Evolutionary conservation across 805 yeast genomes (phyloP), one percentile per base, ranked within the genome.

Genomic region (Nakazawaea molendinolei): DNA sequence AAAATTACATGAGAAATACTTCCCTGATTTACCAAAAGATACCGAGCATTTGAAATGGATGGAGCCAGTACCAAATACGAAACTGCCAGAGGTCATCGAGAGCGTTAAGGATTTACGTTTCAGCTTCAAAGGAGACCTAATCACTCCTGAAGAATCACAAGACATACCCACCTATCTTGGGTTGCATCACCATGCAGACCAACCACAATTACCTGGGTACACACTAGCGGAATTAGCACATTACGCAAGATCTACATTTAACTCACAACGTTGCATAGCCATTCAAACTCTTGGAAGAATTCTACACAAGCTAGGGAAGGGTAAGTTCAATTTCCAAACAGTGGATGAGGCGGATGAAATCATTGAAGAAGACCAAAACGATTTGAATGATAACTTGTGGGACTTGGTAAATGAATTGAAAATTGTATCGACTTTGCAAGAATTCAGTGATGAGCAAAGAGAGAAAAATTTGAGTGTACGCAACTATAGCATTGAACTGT

Each of bases 161-260:
- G 56, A 57, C 17, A 56, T 74, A 5, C 76, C 82, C 2, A 67
- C 79, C 0, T 62, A 67, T 26, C 52, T 71, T 26, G 98, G 95
- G 0, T 68, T 92, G 18, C 96, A 86, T 50, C 97, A 92, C 54
- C 99, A 92, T 56, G 71, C 96, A 0, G 86, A 81, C 8, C 77
- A 81, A 32, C 96, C 97, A 0, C 77, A 79, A 30, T 65, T 89
- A 35, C 95, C 97, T 0, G 99, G 99, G 0, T 92, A 92, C 55
- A 89, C 97, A 0, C 53, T 92, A 17, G 65, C 74, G 0, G 99
- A 92, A 53, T 65, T 92, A 34, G 80, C 82, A 1, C 92, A 82
- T 46, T 67, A 86, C 32, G 62, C 87, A 4, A 67, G 95, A 44
- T 85, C 95, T 2, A 74, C 81, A 2, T 74, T 81, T 38, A 76